Base-by-base conservation (phyloP, 768 basidiomycete species). In the Lanmaoa rubissima region DNA sequence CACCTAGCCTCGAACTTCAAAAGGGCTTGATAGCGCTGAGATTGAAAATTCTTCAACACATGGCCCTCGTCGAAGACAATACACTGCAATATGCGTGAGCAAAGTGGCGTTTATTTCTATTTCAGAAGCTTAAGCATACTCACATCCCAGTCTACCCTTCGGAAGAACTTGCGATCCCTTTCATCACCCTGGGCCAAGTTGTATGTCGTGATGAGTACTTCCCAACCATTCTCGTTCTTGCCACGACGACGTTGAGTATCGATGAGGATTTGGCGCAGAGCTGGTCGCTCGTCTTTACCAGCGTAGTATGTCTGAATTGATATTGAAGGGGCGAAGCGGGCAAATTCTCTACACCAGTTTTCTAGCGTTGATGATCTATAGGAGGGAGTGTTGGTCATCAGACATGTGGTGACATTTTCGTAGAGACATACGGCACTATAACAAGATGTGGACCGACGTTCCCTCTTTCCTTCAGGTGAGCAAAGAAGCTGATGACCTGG, bases 61-160 rank as follows among this genome's bases (percentile, higher is more conserved):
- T 99, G 97, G 2, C 97, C 97, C 72, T 99, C 97, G 66, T 99
- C 97, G 65, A 91, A 98, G 47, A 98, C 86, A 63, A 92, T 94
- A 34, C 86, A 89, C 96, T 98, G 63, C 45, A 11, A 51, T 16
- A 28, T 41, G 14, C 1, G 41, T 59, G 35, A 69, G 42, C 34
- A 10, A 21, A 14, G 14, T 3, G 9, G 26, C 8, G 16, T 43
- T 16, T 13, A 19, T 32, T 24, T 21, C 16, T 13, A 19, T 32
- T 24, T 21, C 14, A 14, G 6, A 16, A 43, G 5, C 26, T 41
- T 19, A 9, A 41, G n/a, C 12, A 51, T 38, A 60, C 95, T 76
- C 65, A 95, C 96, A 76, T 95, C 88, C 90, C 96, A 98, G 35
- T 88, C 82, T 62, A 97, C 84, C 69, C 83, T 86, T 57, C 90